phyloP scores from a whole-genome alignment of 163 green algal genomes.

The Scenedesmus sp. region DNA sequence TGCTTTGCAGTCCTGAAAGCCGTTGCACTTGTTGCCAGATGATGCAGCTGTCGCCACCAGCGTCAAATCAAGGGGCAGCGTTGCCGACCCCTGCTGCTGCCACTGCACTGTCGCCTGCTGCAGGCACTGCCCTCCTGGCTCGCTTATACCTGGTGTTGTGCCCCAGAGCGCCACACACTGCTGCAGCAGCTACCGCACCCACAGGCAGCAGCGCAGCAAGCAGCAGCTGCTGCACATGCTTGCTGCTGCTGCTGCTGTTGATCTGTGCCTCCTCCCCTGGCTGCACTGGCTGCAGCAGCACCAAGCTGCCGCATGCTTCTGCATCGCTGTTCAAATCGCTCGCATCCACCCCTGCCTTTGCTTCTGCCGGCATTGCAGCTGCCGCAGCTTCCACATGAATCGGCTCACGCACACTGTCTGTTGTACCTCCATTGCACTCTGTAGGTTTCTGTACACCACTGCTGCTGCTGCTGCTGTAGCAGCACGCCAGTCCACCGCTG shows the following conservation, averaged over 20 bases:
- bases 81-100: background rate
- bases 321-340: background rate
- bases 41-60: too few relatives aligned
- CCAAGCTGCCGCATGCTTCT: background rate
- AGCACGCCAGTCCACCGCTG: background rate
- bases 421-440: background rate
- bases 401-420: too few relatives aligned
- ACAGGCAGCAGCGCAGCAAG: constrained; percentile 1
- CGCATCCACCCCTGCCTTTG: background rate
- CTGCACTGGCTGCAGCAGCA: background rate
- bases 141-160: background rate
- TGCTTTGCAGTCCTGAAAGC: too few relatives aligned
- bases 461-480: background rate
- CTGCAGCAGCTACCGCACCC: background rate
- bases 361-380: background rate
- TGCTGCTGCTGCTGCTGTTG: background rate
- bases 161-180: background rate
- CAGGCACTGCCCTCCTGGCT: background rate
- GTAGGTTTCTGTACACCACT: background rate
- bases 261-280: background rate
- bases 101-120: background rate
- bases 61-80: too few relatives aligned
- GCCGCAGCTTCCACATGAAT: background rate
- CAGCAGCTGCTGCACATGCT: constrained; percentile 1
- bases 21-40: too few relatives aligned